A percentile compares a stretch with the other conserved stretches of the same genome.
phyloP scores from a whole-genome alignment of 805 yeast species.

The Cyberlindnera lachancei region DNA sequence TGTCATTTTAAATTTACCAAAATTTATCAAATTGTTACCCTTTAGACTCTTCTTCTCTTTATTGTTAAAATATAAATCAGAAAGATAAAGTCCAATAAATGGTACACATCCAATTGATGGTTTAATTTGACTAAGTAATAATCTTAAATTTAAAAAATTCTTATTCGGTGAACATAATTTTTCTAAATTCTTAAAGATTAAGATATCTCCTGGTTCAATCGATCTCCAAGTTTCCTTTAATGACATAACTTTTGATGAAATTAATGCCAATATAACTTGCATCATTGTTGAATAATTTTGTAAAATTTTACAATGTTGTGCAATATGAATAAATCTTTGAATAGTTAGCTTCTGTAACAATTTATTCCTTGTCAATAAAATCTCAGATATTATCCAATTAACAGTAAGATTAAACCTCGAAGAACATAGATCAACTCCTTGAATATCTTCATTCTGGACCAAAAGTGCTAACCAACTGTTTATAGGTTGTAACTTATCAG shows the following conservation, averaged over 20 bases:
- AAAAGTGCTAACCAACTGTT: conserved; percentile 81
- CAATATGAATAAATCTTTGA: conserved; percentile 84
- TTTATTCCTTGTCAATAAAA: conserved; percentile 57
- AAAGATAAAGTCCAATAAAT: conserved; percentile 76
- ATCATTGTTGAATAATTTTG: conserved; percentile 85
- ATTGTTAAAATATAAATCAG: conserved; percentile 77
- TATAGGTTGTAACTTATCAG: conserved; percentile 52
- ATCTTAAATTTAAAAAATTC: conserved; percentile 64
- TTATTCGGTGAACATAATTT: conserved; percentile 64
- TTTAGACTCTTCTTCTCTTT: conserved; percentile 29
- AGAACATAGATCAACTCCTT: conserved; percentile 79
- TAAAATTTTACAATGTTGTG: conserved; percentile 58
- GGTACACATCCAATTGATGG: conserved; percentile 80
- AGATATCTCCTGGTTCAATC: conserved; percentile 64
- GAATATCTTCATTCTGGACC: conserved; percentile 43
- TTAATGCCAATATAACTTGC: conserved; percentile 80
- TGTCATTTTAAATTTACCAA: conserved; percentile 67
- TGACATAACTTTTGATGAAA: conserved; percentile 52
- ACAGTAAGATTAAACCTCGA: conserved; percentile 83
- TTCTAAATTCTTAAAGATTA: conserved; percentile 61
- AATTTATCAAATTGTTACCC: conserved; percentile 47
- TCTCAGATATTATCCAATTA: conserved; percentile 88
- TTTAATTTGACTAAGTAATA: conserved; percentile 50
- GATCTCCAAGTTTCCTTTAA: conserved; percentile 67
- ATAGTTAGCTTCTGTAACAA: conserved; percentile 59